phyloP scores from a whole-genome alignment of 768 basidiomycete species.

The Leucosporidium creatinivorum region DNA sequence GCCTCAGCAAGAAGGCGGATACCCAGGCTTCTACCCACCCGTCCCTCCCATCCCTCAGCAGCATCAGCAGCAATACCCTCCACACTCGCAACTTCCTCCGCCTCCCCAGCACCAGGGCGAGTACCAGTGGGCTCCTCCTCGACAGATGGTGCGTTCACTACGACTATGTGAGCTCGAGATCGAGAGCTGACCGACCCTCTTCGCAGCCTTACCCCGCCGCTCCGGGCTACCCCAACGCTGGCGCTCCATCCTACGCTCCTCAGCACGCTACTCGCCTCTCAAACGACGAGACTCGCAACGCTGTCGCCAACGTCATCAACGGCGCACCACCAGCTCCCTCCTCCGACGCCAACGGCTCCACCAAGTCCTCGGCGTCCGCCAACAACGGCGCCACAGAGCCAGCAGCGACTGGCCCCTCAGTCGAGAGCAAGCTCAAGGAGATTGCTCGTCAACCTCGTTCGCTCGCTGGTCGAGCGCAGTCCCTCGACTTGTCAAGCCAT shows the following conservation, averaged over 20 bases:
- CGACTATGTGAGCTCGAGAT: neutral
- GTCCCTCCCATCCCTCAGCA: conserved; percentile 17
- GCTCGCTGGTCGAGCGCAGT: conserved; percentile 77
- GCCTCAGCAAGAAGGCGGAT: conserved; percentile 1
- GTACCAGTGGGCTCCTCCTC: conserved; percentile 22
- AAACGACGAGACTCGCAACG: conserved; percentile 56
- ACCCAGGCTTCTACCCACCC: conserved; percentile 15
- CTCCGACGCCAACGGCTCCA: neutral
- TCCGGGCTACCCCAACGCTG: conserved; percentile 12
- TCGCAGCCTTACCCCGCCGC: conserved; percentile 32
- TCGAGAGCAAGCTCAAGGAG: conserved; percentile 26
- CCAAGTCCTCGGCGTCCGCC: neutral
- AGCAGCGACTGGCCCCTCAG: neutral
- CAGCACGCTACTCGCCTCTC: conserved; percentile 73
- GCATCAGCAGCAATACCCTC: conserved; percentile 2
- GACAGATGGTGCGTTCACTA: conserved; percentile 18
- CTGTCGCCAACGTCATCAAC: neutral
- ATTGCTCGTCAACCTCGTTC: conserved; percentile 59
- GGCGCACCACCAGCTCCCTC: neutral
- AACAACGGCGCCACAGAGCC: conserved; percentile 9
- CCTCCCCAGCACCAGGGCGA: conserved; percentile 21
- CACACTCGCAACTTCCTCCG: neutral
- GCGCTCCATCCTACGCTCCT: conserved; percentile 48
- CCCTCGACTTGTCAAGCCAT: conserved; percentile 63
- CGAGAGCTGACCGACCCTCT: neutral